Percentiles rank a stretch among this genome's conserved stretches.
Evolutionary conservation across 345 rosid species (phyloP).

Genomic region (Leavenworthia alabamica): DNA sequence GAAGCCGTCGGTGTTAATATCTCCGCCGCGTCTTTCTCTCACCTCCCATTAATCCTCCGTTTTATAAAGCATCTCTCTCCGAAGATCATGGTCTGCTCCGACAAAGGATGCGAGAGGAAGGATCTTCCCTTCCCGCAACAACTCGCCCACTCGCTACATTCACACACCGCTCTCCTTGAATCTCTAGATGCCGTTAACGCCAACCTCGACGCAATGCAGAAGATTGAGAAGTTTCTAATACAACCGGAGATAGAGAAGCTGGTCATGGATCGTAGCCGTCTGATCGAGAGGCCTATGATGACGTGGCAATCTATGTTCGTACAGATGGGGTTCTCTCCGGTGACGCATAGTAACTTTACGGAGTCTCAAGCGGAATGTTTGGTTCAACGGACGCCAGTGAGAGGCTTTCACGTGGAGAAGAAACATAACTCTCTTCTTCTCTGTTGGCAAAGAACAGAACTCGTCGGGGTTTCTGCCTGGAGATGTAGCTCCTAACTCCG

Average conservation of each 20-base stretch:
- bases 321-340: constrained; percentile 62
- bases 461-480: constrained; percentile 84
- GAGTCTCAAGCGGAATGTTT: constrained; percentile 90
- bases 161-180: constrained; percentile 56
- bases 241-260: constrained; percentile 69
- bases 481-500: constrained; percentile 41
- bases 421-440: constrained; percentile 68
- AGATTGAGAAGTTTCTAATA: constrained; percentile 73
- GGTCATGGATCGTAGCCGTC: constrained; percentile 52
- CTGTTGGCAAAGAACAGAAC: constrained; percentile 80
- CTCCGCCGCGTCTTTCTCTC: constrained; percentile 50
- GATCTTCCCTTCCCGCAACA: constrained; percentile 79
- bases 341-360: constrained; percentile 68
- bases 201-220: constrained; percentile 59
- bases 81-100: constrained; percentile 68
- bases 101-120: constrained; percentile 68
- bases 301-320: constrained; percentile 67
- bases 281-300: constrained; percentile 38
- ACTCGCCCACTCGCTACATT: constrained; percentile 58
- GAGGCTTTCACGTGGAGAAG: constrained; percentile 90
- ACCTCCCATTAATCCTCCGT: constrained; percentile 53
- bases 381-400: constrained; percentile 61
- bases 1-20: constrained; percentile 74
- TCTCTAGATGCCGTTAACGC: constrained; percentile 80
- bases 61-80: constrained; percentile 75